Base-by-base conservation (phyloP, 1,284 basidiomycete genomes). In the Pisolithus thermaeus region DNA sequence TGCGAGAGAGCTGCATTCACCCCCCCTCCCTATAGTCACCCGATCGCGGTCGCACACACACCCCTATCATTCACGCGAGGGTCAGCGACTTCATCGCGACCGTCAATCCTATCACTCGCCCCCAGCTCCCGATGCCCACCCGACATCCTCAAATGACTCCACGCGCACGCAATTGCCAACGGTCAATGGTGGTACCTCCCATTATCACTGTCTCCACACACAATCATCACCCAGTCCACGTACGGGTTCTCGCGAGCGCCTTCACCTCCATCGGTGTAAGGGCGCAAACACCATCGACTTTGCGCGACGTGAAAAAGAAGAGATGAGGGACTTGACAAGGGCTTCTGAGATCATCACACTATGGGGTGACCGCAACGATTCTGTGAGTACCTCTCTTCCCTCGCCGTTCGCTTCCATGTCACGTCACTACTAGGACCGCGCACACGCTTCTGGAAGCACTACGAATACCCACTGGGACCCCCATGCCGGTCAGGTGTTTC, bases 251-350 rank as follows among this genome's bases (percentile, higher is more conserved):
- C 12, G 43, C 20, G 14, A 55, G 14, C 55, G 57, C 52, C 22
- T 60, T 52, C 39, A 47, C 50, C 46, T 59, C 55, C 53, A 66
- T 62, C 50, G 65, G 71, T 76, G 44, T 49, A 60, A 56, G 43
- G 52, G 57, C 12, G 61, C 59, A 1, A 84, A 84, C 65, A 86
- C 81, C 16, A 79, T 88, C 58, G 80, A 87, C 62, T 88, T 90
- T 67, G 81, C 84, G 18, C 76, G 80, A 59, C 74, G 87, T 35
- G 93, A 97, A 71, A 83, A 84, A 65, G 87, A 92, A 54, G 93
- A 96, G 72, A 95, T 95, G 89, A 77, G 87, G 25, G 84, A 89
- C 60, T 74, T 96, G 53, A 97, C 94, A 0, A 79, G 82, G 47
- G 91, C 92, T 2, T 84, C 82, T 28, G 89, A 93, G 71, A 92